Conservation (phyloP, 805 yeast species). For the Wickerhamiella musiphila region DNA sequence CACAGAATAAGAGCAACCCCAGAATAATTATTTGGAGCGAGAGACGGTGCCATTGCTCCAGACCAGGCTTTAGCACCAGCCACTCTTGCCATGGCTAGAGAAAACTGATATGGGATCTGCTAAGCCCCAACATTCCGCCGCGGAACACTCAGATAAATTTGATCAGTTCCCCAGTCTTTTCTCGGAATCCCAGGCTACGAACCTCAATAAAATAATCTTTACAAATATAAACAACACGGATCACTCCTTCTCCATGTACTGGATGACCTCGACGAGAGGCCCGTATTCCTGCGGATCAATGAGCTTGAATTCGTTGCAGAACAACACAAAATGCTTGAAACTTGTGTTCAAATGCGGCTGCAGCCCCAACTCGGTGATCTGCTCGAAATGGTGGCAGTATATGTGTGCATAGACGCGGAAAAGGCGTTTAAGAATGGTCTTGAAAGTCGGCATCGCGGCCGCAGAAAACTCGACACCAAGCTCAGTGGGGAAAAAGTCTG, state of each 20-base stretch:
- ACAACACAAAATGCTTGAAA: conserved; percentile 80
- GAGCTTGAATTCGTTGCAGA: conserved; percentile 67
- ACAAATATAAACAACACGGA: not conserved
- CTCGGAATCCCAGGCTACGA: not conserved
- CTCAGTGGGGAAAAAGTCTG: conserved; percentile 74
- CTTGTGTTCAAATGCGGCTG: conserved; percentile 89
- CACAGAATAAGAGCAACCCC: too few species aligned
- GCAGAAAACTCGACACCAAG: conserved; percentile 84
- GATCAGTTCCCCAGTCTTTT: not conserved
- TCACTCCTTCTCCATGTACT: conserved; percentile 36
- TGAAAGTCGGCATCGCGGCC: conserved; percentile 60
- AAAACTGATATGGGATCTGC: too few species aligned
- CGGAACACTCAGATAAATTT: too few species aligned
- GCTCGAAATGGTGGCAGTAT: conserved; percentile 95
- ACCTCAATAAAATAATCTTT: not conserved
- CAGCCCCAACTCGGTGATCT: conserved; percentile 76
- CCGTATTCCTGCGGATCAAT: conserved; percentile 74
- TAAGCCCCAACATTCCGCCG: too few species aligned
- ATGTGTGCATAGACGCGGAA: conserved; percentile 94
- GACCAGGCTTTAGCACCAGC: too few species aligned
- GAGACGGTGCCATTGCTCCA: too few species aligned
- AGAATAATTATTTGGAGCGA: too few species aligned
- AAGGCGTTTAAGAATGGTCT: conserved; percentile 75
- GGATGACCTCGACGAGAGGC: conserved; percentile 73
- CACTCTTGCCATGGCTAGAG: too few species aligned